These are phyloP conservation scores for Ceratocystis smalleyi DNA, from an alignment of 2,329 filamentous ascomycete genomes.

Conservation along the genomic window DNA sequence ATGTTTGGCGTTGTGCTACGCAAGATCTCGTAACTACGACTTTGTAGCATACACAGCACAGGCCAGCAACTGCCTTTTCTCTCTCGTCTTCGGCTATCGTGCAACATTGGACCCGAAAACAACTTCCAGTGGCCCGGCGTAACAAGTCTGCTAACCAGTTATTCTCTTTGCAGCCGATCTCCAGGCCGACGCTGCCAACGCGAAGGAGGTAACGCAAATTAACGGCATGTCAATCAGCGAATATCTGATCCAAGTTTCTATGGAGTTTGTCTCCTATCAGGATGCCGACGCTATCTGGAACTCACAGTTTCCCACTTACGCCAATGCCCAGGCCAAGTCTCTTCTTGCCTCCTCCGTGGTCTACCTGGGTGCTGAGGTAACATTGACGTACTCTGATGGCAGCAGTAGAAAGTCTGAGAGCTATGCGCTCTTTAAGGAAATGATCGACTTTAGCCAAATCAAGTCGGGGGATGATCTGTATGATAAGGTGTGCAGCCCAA, in stretches of 20 bases:
- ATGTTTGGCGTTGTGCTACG: not conserved
- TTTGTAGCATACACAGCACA: not conserved
- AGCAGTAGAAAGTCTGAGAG: conserved; percentile 23
- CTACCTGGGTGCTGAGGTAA: conserved; percentile 24
- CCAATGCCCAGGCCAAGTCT: conserved; percentile 18
- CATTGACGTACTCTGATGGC: conserved; percentile 26
- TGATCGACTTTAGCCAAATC: conserved; percentile 23
- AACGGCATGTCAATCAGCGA: conserved; percentile 21
- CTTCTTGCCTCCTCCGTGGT: conserved; percentile 22
- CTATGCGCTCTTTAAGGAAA: conserved; percentile 19
- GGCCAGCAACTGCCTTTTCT: not conserved
- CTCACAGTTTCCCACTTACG: conserved; percentile 24
- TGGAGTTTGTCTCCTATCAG: conserved; percentile 19
- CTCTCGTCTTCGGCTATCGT: not conserved
- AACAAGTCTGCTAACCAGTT: not conserved
- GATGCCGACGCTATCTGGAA: conserved; percentile 26
- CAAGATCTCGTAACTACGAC: not conserved
- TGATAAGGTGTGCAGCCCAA: conserved; percentile 24
- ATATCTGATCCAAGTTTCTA: conserved; percentile 19
- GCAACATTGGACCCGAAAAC: not conserved
- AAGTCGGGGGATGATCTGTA: conserved; percentile 26
- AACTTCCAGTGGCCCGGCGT: not conserved
- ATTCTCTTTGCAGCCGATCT: conserved; percentile 11
- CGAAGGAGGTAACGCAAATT: conserved; percentile 20
- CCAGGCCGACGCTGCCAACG: conserved; percentile 7